Conservation (phyloP, 2,329 filamentous ascomycete genomes). For the Fusarium sublunatum region DNA sequence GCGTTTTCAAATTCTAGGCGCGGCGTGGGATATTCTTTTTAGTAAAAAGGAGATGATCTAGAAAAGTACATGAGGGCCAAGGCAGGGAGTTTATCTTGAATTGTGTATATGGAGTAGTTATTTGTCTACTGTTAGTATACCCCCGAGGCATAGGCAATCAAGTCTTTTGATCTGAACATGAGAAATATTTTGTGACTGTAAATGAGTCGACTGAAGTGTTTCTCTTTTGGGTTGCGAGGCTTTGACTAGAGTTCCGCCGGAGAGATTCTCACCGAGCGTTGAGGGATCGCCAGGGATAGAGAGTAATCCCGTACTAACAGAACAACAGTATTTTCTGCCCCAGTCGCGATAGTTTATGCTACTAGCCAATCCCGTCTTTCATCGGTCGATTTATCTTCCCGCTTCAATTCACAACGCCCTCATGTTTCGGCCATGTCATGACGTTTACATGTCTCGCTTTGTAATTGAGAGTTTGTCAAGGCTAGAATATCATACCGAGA, state of each 20-base stretch:
- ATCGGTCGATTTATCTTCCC: conserved; percentile 33
- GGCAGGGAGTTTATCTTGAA: conserved; percentile 18
- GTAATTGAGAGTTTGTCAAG: background rate
- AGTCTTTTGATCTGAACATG: conserved; percentile 8
- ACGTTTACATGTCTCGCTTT: conserved; percentile 11
- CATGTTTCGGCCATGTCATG: conserved; percentile 5
- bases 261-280: conserved; percentile 7
- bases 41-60: conserved; percentile 17
- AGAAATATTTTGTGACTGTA: background rate
- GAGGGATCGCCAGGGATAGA: conserved; percentile 7
- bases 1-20: conserved; percentile 1
- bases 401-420: conserved; percentile 12
- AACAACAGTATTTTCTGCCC: fast-evolving
- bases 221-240: background rate
- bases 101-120: conserved; percentile 11
- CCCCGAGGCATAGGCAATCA: conserved; percentile 30
- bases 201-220: background rate
- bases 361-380: background rate
- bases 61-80: conserved; percentile 19
- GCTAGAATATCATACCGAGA: background rate
- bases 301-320: conserved; percentile 26
- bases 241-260: conserved; percentile 2
- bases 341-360: conserved; percentile 6
- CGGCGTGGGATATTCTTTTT: conserved; percentile 5
- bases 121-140: conserved; percentile 21